phyloP scores from a whole-genome alignment of 2,329 filamentous ascomycete genomes.

The Sclerotinia borealis region DNA sequence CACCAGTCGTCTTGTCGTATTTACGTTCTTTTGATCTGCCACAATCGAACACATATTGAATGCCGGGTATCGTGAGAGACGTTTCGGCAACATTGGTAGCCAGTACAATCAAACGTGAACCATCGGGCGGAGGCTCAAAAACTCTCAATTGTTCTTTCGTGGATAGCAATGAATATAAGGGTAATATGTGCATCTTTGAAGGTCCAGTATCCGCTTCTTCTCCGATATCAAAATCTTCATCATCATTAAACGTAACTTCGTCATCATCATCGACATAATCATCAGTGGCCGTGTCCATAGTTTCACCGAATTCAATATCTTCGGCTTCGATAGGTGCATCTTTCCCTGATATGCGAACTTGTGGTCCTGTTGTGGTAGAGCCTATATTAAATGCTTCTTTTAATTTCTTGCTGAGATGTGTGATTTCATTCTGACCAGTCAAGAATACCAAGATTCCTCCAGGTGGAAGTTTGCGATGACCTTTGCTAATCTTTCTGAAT shows the following conservation, averaged over 20 bases:
- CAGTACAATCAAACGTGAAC: constrained; percentile 77
- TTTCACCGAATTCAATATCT: constrained; percentile 75
- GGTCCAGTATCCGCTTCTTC: constrained; percentile 62
- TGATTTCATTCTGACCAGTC: constrained; percentile 89
- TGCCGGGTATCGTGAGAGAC: constrained; percentile 90
- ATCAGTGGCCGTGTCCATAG: constrained; percentile 48
- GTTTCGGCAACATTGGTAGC: constrained; percentile 98
- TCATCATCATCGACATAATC: constrained; percentile 52
- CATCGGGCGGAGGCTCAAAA: constrained; percentile 78
- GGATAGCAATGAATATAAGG: constrained; percentile 86
- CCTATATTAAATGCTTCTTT: constrained; percentile 54
- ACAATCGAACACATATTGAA: constrained; percentile 92
- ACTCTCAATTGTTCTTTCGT: constrained; percentile 87
- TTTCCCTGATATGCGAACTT: constrained; percentile 67
- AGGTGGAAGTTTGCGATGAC: constrained; percentile 82
- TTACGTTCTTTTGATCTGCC: constrained; percentile 87
- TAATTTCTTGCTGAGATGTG: constrained; percentile 71
- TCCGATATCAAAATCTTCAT: constrained; percentile 49
- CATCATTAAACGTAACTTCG: constrained; percentile 51
- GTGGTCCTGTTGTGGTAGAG: constrained; percentile 49
- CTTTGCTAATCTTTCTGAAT: constrained; percentile 78
- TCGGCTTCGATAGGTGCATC: constrained; percentile 79
- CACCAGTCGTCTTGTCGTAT: constrained; percentile 80
- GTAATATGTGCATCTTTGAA: constrained; percentile 78
- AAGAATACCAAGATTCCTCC: constrained; percentile 92